phyloP scores from a whole-genome alignment of 1,284 basidiomycete genomes.

The Apiotrichum brassicae region DNA sequence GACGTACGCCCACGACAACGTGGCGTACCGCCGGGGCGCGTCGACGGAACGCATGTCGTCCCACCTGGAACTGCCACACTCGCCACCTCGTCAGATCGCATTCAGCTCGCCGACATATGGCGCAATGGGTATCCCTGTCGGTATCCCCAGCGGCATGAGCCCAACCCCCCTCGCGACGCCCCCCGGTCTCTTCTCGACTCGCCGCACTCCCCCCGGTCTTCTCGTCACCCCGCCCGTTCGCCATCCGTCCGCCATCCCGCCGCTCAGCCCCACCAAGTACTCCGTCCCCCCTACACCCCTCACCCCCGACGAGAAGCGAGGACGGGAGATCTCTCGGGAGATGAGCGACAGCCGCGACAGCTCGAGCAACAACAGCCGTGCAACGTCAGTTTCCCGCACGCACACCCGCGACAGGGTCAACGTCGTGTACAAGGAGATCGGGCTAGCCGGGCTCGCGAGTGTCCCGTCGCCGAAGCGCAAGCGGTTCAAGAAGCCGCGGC shows the following conservation, averaged over 20 bases:
- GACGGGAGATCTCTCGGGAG: too few relatives aligned
- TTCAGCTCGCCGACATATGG: neutral
- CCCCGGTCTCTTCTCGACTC: neutral
- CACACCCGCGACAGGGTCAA: neutral
- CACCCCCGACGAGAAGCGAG: too few relatives aligned
- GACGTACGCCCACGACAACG: neutral
- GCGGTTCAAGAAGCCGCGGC: neutral
- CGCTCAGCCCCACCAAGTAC: neutral
- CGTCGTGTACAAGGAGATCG: slow-evolving; percentile 11
- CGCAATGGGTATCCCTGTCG: neutral
- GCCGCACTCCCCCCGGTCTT: neutral
- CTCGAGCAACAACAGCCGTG: too few relatives aligned
- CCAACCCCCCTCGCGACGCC: neutral
- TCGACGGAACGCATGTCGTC: neutral
- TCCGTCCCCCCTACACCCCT: too few relatives aligned
- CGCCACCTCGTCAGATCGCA: neutral
- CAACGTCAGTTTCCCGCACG: too few relatives aligned
- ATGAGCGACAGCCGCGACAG: too few relatives aligned
- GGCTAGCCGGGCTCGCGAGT: neutral
- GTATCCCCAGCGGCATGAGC: too few relatives aligned
- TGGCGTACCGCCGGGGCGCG: neutral
- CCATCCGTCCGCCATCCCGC: neutral
- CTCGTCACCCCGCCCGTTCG: neutral
- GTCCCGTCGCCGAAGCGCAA: neutral
- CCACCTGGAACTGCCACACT: too few relatives aligned